Base-by-base conservation (phyloP, 1,284 basidiomycete species). In the Trametes sp. region DNA sequence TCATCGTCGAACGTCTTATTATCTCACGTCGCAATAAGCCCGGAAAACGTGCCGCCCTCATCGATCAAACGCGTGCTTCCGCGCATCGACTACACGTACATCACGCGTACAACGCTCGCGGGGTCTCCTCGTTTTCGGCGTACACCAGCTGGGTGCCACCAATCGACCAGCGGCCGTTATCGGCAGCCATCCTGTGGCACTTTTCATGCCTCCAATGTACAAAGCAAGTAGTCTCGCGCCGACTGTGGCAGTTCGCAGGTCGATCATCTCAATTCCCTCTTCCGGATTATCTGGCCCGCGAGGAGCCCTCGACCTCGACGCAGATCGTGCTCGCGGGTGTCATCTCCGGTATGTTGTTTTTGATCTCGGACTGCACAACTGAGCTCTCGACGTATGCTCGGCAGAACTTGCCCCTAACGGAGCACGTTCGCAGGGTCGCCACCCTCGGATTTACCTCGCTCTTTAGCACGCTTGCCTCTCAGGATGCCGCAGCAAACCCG, bases 31-130 rank as follows among this genome's bases (percentile, higher is more conserved):
- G 19, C 31, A 38, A 28, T 23, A 57, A n/a, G 46, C 35, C 26
- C 55, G 46, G 55, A 16, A 57, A 57, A 49, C 55, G 55, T 57
- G 45, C 46, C 55, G 45, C 7, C 45, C 26, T 49, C 55, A 57
- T 57, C 55, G 55, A 57, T 57, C 55, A 57, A 55, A 35, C 42
- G 35, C 45, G 46, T 57, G 55, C 24, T 29, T 26, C 46, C 55
- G 55, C 33, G 31, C 33, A 46, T 41, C 55, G 28, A 19, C 36
- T 53, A 41, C 35, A 57, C 55, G 55, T 57, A 57, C 55, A 49
- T 41, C 35, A 29, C 55, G 55, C 55, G 55, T 57, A 49, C 55
- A 23, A n/a, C 26, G 10, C 26, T n/a, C 48, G 26, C 48, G 11
- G 28, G 10, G 14, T 29, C 28, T 49, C 48, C 48, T 31, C 48